phyloP scores from a whole-genome alignment of 2,329 filamentous ascomycete species.

The Zymoseptoria ardabiliae region DNA sequence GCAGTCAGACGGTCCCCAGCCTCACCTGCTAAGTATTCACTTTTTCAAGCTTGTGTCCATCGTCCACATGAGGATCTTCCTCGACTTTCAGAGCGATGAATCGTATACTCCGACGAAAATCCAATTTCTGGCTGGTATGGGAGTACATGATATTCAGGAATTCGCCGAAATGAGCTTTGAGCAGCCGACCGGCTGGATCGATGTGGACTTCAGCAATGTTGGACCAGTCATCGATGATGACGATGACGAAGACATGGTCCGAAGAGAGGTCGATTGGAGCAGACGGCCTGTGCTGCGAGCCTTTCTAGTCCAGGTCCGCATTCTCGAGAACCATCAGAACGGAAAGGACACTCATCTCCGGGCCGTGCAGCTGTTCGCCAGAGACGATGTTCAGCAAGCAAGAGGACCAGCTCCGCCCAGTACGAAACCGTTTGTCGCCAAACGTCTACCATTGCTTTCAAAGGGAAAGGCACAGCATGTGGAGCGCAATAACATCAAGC shows the following conservation, averaged over 20 bases:
- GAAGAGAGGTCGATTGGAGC: conserved; percentile 39
- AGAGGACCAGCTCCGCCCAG: conserved; percentile 8
- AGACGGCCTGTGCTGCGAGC: conserved; percentile 69
- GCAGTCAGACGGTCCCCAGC: conserved; percentile 82
- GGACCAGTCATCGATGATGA: conserved; percentile 37
- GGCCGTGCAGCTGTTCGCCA: conserved; percentile 76
- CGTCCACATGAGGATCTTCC: conserved; percentile 68
- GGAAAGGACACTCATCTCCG: conserved; percentile 98
- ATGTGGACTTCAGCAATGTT: conserved; percentile 64
- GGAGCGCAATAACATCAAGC: conserved; percentile 26
- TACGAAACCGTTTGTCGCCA: conserved; percentile 9
- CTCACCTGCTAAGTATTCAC: conserved; percentile 74
- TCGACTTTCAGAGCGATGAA: conserved; percentile 90
- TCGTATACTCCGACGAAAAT: conserved; percentile 95
- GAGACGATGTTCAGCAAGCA: conserved; percentile 30
- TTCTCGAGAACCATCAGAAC: conserved; percentile 97
- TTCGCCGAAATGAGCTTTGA: conserved; percentile 75
- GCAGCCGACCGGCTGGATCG: conserved; percentile 81
- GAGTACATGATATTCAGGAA: conserved; percentile 82
- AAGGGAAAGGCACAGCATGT: background rate
- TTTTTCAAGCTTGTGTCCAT: conserved; percentile 79
- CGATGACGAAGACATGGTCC: conserved; percentile 24
- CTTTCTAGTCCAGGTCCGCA: conserved; percentile 82
- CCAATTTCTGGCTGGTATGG: conserved; percentile 78
- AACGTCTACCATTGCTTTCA: background rate